Conservation (phyloP, 768 basidiomycete genomes). For the Leccinum imitatum region DNA sequence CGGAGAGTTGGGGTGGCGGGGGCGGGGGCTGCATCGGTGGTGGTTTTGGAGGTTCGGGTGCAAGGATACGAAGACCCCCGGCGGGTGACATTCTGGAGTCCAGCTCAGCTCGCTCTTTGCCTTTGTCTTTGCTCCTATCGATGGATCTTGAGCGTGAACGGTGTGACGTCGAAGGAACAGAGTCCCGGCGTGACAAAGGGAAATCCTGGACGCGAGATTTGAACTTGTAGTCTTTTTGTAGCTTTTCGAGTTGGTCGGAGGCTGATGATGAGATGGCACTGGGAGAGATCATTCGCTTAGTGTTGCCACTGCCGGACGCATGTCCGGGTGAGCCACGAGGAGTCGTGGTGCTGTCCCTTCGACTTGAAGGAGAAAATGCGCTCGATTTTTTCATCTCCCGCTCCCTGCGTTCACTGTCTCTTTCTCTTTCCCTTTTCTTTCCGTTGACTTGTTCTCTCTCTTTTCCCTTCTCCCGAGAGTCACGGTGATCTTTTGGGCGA, state of each 20-base stretch:
- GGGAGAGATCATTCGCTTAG: slow-evolving; percentile 24
- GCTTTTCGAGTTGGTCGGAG: slow-evolving; percentile 29
- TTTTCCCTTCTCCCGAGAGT: slow-evolving; percentile 10
- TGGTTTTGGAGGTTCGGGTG: slow-evolving; percentile 12
- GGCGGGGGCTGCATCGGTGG: slow-evolving; percentile 22
- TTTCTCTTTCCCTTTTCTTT: background rate
- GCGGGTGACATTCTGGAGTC: slow-evolving; percentile 4
- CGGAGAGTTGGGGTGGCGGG: slow-evolving; percentile 18
- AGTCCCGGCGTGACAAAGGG: slow-evolving; percentile 9
- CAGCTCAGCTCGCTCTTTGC: slow-evolving; percentile 1
- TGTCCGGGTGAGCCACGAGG: slow-evolving; percentile 14
- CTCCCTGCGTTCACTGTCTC: background rate
- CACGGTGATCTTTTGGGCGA: slow-evolving; percentile 10
- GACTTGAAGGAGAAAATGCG: slow-evolving; percentile 16
- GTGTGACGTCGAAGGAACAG: slow-evolving; percentile 3
- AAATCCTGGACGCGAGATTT: background rate
- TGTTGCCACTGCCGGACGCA: slow-evolving; percentile 9
- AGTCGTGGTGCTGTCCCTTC: slow-evolving; percentile 15
- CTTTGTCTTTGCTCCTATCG: slow-evolving; percentile 8
- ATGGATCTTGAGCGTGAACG: slow-evolving; percentile 15
- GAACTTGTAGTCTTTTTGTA: slow-evolving; percentile 16
- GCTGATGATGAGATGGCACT: slow-evolving; percentile 17
- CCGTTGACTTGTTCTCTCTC: background rate
- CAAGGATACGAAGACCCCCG: background rate
- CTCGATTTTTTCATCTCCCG: slow-evolving; percentile 10